Evolutionary conservation across 768 basidiomycete genomes (phyloP).

Genomic region (Termitomyces sp.): DNA sequence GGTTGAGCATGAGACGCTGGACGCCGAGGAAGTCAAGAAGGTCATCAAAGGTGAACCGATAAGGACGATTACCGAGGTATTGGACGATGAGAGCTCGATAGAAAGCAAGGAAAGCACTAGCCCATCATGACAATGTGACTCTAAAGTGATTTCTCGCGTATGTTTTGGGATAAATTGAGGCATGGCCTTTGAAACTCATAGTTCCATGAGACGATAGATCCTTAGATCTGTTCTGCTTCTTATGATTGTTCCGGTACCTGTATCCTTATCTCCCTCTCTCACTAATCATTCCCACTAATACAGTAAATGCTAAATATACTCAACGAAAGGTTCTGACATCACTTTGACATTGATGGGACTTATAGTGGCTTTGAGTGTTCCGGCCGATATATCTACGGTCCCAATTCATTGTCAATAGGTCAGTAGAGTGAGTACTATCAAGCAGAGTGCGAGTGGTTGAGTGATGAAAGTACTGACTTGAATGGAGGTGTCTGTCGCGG

Average conservation of each 20-base stretch:
- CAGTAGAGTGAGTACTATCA: too few species aligned
- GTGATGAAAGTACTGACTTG: too few species aligned
- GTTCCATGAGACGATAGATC: background rate
- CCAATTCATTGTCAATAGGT: too few species aligned
- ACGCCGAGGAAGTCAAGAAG: conserved; percentile 77
- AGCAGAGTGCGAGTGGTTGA: too few species aligned
- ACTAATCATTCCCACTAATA: too few species aligned
- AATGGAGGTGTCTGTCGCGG: too few species aligned
- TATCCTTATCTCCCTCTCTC: conserved; percentile 2
- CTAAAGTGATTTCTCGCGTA: background rate
- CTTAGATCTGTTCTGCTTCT: background rate
- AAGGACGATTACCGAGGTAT: conserved; percentile 59
- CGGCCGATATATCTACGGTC: too few species aligned
- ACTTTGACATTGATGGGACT: too few species aligned
- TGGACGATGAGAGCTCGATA: conserved; percentile 49
- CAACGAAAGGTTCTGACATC: too few species aligned
- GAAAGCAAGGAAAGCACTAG: conserved; percentile 17
- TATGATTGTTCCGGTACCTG: background rate
- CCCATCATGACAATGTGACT: background rate
- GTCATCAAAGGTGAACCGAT: conserved; percentile 83
- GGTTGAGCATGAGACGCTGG: conserved; percentile 93
- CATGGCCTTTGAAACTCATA: background rate
- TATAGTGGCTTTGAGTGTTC: too few species aligned
- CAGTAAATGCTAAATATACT: too few species aligned
- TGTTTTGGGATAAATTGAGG: background rate